Evolutionary conservation across 495 filamentous ascomycete genomes (phyloP).

Genomic region (Hypoxylon cercidicola): DNA sequence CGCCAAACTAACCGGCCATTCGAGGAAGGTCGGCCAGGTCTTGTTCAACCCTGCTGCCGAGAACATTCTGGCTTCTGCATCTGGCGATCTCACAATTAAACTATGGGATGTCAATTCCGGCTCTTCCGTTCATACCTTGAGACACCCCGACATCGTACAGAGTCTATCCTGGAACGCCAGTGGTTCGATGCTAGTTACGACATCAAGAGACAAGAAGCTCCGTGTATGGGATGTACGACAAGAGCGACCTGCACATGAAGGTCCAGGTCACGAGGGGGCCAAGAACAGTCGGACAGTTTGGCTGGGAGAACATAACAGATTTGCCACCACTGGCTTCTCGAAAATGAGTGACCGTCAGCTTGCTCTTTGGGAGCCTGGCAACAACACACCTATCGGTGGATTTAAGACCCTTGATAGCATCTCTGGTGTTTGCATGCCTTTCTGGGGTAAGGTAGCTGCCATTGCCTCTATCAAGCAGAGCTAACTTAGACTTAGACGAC

Average conservation of each 20-base stretch:
- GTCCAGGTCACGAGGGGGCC: constrained; percentile 85
- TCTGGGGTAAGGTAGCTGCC: constrained; percentile 74
- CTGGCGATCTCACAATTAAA: constrained; percentile 94
- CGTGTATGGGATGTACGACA: constrained; percentile 97
- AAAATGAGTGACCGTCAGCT: constrained; percentile 98
- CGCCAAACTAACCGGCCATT: constrained; percentile 80
- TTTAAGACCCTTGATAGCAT: constrained; percentile 91
- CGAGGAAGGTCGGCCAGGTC: constrained; percentile 93
- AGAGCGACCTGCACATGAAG: constrained; percentile 86
- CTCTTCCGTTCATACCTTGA: constrained; percentile 74
- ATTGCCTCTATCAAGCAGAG: neutral
- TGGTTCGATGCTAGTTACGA: constrained; percentile 88
- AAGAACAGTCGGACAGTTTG: constrained; percentile 97
- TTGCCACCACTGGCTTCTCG: constrained; percentile 96
- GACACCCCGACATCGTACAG: constrained; percentile 90
- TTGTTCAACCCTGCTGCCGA: constrained; percentile 97
- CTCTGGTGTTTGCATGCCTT: constrained; percentile 98
- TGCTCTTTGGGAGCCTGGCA: constrained; percentile 92
- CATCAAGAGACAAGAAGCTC: constrained; percentile 97
- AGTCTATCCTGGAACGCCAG: constrained; percentile 96
- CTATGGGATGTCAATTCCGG: constrained; percentile 94
- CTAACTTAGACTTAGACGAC: constrained; percentile 69
- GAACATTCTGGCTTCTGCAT: constrained; percentile 93
- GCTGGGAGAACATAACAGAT: constrained; percentile 94
- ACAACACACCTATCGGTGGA: constrained; percentile 85